Evolutionary conservation across 176 grass and related monocot genomes (phyloP), one percentile per base, ranked within the genome.

Genomic region (Olyra latifolia): DNA sequence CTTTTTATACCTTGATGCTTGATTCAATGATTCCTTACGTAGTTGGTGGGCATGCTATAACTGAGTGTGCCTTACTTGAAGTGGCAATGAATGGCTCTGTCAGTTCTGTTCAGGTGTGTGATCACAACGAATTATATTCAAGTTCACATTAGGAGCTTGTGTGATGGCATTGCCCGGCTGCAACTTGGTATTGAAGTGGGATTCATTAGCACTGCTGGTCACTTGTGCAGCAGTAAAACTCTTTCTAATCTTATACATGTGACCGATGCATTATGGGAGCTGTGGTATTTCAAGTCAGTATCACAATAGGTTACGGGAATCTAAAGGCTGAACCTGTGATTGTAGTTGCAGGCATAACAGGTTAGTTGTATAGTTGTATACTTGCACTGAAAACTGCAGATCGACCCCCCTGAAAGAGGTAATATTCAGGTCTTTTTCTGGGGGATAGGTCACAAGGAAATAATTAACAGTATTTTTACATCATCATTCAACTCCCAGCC

Each of bases 241-340:
- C 19, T 61, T 81, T 61, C 42, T 28, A 45, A n/a, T 38, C 64
- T 35, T 45, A 71, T 20, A 80, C 1, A 60, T 19, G 16, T 69
- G 22, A 25, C 16, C 15, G 11, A 32, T 10, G 49, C 28, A 46
- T 61, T 60, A 14, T 50, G 50, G 1, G n/a, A 49, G 14, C 5
- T 84, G 10, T 55, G 32, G 23, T 40, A 70, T 61, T 45, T 65
- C 8, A 61, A 86, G 47, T 61, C 15, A 16, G 22, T 85, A 35
- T 35, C 38, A 48, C 9, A 8, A 41, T 45, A 75, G 22, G 30
- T 19, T 19, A 16, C 4, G 20, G 69, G 10, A 8, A 16, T 62
- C 44, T 8, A 10, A 50, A 79, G 48, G 35, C 57, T 62, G 69
- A 69, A 39, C 24, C 20, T 70, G 43, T 60, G 56, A 61, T 27